Percentiles rank a stretch among this genome's conserved stretches.
Evolutionary conservation across 805 yeast species (phyloP).

Genomic region (Yamadazyma takamatsuzukensis): DNA sequence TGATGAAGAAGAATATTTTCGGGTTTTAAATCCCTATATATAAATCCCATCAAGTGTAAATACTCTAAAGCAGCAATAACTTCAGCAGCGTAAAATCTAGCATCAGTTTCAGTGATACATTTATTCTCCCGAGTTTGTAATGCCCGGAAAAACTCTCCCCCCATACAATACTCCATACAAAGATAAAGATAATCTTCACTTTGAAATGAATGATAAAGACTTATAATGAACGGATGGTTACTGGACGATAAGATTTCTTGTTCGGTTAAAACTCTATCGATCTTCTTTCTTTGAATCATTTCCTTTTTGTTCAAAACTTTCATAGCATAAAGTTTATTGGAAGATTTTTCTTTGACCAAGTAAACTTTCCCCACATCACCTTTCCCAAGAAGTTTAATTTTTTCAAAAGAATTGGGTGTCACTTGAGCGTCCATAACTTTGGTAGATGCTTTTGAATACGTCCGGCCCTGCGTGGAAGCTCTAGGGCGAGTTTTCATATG

Average conservation of each 20-base stretch:
- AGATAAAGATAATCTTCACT: conserved; percentile 85
- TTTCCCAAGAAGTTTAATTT: conserved; percentile 83
- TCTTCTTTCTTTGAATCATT: conserved; percentile 92
- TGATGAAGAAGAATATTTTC: conserved; percentile 93
- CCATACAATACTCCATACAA: conserved; percentile 99
- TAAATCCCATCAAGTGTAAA: conserved; percentile 93
- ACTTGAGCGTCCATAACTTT: conserved; percentile 77
- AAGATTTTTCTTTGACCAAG: conserved; percentile 75
- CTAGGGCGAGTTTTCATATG: conserved; percentile 32
- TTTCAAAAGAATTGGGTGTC: conserved; percentile 82
- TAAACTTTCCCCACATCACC: conserved; percentile 99
- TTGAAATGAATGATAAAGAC: conserved; percentile 94
- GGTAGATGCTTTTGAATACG: conserved; percentile 72
- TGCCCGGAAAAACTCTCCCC: conserved; percentile 97
- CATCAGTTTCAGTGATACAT: conserved; percentile 83
- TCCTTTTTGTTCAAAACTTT: conserved; percentile 86
- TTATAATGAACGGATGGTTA: conserved; percentile 95
- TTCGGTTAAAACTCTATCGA: conserved; percentile 92
- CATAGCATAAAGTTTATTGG: conserved; percentile 83
- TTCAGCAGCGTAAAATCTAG: conserved; percentile 92
- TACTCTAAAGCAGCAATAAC: conserved; percentile 97
- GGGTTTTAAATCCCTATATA: conserved; percentile 94
- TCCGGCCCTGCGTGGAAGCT: conserved; percentile 46
- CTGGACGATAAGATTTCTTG: conserved; percentile 94
- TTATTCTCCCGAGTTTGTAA: conserved; percentile 85